These are phyloP conservation scores for Hibiscus tridactylites DNA, from an alignment of 345 rosid genomes.

Conservation along the genomic window DNA sequence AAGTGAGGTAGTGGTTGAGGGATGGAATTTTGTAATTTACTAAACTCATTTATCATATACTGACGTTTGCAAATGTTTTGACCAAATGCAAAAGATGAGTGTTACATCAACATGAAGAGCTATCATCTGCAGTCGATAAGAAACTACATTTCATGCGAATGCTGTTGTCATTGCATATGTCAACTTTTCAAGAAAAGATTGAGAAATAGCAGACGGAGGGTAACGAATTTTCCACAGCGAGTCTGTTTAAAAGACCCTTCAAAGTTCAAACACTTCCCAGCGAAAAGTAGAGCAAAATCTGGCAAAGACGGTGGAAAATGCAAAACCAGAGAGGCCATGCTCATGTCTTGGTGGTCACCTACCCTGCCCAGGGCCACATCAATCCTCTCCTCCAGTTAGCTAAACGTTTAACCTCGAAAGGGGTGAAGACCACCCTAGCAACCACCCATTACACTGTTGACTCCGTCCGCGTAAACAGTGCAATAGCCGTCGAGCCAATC, in stretches of 20 bases:
- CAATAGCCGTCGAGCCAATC: constrained; percentile 20
- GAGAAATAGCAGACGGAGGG: too few relatives aligned
- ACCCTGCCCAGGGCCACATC: constrained; percentile 41
- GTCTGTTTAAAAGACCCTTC: neutral
- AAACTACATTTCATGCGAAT: too few relatives aligned
- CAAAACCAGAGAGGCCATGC: constrained; percentile 20
- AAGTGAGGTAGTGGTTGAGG: too few relatives aligned
- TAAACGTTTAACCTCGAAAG: constrained; percentile 31
- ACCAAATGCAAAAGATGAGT: too few relatives aligned
- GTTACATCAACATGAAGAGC: too few relatives aligned
- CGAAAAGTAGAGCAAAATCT: neutral
- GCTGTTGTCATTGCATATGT: too few relatives aligned
- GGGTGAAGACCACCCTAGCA: constrained; percentile 28
- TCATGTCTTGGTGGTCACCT: constrained; percentile 25
- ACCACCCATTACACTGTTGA: constrained; percentile 27
- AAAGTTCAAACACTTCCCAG: neutral
- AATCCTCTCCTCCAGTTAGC: constrained; percentile 39
- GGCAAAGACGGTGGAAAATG: neutral
- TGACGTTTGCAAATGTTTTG: too few relatives aligned
- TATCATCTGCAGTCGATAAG: too few relatives aligned
- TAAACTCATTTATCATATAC: too few relatives aligned
- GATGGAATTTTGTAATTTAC: too few relatives aligned
- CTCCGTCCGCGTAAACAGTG: constrained; percentile 12
- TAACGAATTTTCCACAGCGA: neutral
- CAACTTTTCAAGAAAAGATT: too few relatives aligned